Evolutionary conservation across 345 rosid genomes (phyloP), one percentile per base, ranked within the genome.

Genomic region (Aethionema arabicum): DNA sequence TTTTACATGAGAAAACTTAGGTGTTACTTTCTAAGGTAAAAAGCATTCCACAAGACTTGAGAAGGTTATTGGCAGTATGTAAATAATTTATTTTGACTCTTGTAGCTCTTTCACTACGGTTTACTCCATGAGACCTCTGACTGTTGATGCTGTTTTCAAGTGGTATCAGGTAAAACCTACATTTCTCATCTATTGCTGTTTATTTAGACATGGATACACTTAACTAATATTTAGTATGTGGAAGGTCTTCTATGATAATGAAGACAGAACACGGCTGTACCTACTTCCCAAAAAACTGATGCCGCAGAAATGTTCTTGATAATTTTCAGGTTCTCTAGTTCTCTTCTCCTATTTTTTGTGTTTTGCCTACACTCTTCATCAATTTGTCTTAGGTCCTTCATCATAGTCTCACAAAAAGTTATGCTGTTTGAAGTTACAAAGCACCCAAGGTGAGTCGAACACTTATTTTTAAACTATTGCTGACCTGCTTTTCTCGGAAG

Each of bases 161-260:
- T 89, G 98, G 60, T 89, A 92, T 72, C 98, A 96, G 86, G 98
- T 92, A 81, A 40, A 52, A 54, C 45, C 32, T 40, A 3, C 8
- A 37, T 36, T 41, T 9, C 31, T 47, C 12, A 59, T 44, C 32
- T 31, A 40, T 12, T 55, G 48, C 33, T 45, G 7, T 40, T 35
- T 27, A 48, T 41, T 36, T 44, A 31, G n/a, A 50, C 33, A 11
- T 9, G n/a, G 3, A 45, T 7, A 21, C 27, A 21, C 27, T 30
- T 6, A 45, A 30, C 12, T 37, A 16, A 52, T 32, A 46, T 43
- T 3, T 70, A 92, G 98, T 43, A 55, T 68, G 32, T 92, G 98
- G 98, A 92, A 89, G 67, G 98, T 92, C 52, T 92, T 92, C 68
- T 92, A 78, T 47, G 96, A 92, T 61, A 83, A 87, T 52, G 85